A percentile compares a stretch with the other conserved stretches of the same genome.
These are phyloP conservation scores for Salix dunnii DNA, from an alignment of 345 rosid species.

Conservation along the genomic window DNA sequence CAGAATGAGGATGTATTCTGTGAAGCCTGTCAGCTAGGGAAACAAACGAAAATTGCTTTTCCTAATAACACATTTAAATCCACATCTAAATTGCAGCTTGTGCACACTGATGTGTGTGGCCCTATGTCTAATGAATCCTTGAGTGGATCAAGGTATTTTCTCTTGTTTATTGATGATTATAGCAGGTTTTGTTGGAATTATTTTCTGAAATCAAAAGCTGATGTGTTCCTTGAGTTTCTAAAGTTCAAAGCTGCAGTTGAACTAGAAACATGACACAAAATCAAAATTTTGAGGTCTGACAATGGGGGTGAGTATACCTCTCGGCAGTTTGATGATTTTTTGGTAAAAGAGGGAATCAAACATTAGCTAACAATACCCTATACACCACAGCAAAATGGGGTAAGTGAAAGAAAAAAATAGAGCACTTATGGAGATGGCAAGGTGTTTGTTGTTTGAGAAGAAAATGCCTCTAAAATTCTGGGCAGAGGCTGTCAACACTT, in stretches of 20 bases:
- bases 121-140: neutral
- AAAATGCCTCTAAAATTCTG: too few species aligned
- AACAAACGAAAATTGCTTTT: neutral
- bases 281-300: neutral
- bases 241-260: neutral
- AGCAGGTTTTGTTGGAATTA: neutral
- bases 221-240: neutral
- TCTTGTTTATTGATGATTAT: neutral
- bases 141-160: neutral
- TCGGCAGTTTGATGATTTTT: too few species aligned
- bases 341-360: too few species aligned
- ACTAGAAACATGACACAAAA: neutral
- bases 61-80: neutral
- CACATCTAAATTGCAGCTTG: neutral
- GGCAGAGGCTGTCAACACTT: too few species aligned
- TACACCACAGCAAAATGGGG: too few species aligned
- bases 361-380: too few species aligned
- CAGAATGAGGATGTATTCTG: rapidly evolving
- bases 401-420: too few species aligned
- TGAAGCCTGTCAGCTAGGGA: neutral
- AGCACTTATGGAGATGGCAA: too few species aligned
- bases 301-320: neutral
- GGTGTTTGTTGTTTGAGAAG: too few species aligned
- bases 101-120: neutral
- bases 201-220: neutral